A percentile compares a stretch with the other conserved stretches of the same genome.
These are phyloP conservation scores for Malus hybrid DNA, from an alignment of 331 rosid species.

Conservation along the genomic window DNA sequence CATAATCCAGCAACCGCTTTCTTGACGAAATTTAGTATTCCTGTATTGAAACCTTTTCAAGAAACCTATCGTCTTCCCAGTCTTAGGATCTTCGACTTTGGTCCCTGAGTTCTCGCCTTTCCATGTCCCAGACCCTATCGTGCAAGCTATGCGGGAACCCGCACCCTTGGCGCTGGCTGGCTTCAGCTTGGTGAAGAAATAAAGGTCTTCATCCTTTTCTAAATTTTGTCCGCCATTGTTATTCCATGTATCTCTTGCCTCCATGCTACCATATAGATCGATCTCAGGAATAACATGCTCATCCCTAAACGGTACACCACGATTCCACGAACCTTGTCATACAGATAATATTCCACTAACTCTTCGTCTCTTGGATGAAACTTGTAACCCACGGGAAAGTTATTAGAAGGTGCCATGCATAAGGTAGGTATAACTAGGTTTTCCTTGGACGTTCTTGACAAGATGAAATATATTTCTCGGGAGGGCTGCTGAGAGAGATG, in stretches of 20 bases:
- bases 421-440: neutral
- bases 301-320: neutral
- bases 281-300: neutral
- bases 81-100: neutral
- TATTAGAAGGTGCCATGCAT: neutral
- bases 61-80: neutral
- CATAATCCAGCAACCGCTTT: neutral
- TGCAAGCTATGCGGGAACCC: neutral
- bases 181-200: neutral
- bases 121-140: neutral
- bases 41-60: neutral
- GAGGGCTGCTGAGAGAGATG: neutral
- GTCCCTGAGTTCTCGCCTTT: neutral
- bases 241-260: neutral
- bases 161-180: neutral
- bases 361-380: neutral
- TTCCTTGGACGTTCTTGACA: neutral
- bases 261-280: neutral
- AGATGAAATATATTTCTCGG: no score
- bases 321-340: neutral
- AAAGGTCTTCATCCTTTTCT: neutral
- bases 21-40: neutral
- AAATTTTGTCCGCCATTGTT: neutral
- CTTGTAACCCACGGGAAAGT: neutral
- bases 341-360: neutral